Conservation (phyloP, 129 eudicot genomes). For the Centrapalus pauciflorus region DNA sequence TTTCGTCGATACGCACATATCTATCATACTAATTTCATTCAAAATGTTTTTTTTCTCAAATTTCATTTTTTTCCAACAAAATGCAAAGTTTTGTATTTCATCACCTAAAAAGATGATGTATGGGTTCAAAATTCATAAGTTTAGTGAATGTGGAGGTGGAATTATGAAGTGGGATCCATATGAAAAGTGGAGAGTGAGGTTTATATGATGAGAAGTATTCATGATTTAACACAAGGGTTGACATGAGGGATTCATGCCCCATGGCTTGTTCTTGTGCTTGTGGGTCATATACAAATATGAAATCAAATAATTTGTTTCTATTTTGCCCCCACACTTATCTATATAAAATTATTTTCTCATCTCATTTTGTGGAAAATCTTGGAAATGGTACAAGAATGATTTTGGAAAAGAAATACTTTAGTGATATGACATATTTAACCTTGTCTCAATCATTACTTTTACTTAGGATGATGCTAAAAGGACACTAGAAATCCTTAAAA, state of each 20-base stretch:
- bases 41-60: too few species aligned
- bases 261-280: too few species aligned
- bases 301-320: slow-evolving; percentile 26
- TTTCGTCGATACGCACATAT: too few species aligned
- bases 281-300: slow-evolving; percentile 28
- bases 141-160: slow-evolving; percentile 10
- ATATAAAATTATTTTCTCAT: not conserved
- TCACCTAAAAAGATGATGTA: too few species aligned
- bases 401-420: slow-evolving; percentile 2
- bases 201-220: slow-evolving; percentile 38
- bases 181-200: slow-evolving; percentile 40
- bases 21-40: too few species aligned
- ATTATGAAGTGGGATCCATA: slow-evolving; percentile 45
- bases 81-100: too few species aligned
- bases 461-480: too few species aligned
- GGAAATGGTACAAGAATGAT: not conserved
- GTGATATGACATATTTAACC: not conserved
- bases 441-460: not conserved
- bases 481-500: not conserved
- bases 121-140: too few species aligned
- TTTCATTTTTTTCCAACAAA: too few species aligned
- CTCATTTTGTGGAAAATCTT: not conserved
- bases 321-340: not conserved
- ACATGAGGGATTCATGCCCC: slow-evolving; percentile 15
- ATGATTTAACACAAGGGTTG: slow-evolving; percentile 35